Base-by-base conservation (phyloP, 2,329 filamentous ascomycete species). In the Cladosporium colombiae region DNA sequence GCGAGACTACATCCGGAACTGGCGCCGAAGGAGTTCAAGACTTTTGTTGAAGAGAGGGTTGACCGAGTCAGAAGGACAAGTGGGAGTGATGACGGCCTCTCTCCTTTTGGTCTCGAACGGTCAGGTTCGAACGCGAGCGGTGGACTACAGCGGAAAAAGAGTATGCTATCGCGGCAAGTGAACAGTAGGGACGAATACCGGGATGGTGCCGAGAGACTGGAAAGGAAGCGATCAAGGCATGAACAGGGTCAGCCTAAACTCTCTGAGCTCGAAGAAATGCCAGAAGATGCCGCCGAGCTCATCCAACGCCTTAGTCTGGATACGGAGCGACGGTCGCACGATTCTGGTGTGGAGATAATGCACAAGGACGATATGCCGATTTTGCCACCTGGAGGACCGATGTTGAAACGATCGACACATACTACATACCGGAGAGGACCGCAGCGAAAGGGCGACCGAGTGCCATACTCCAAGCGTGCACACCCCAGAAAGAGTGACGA, bases 1-100 rank as follows among this genome's bases (percentile, higher is more conserved):
- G 95, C 95, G 27, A 88, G 93, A 66, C 85, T 99, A 31, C 95
- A 99, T 73, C 95, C 95, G 0, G 95, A 99, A 78, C 83, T 99
- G 58, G 95, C 95, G 2, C 95, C 95, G 1, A 93, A 91, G 74
- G 95, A 97, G 72, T 99, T 98, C 83, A 97, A 96, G 78, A 94
- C 90, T 1, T 99, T 98, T 71, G 85, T 99, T 2, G 94, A 99
- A 74, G 96, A 93, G 68, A 89, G 93, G 74, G 92, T 97, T 14
- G 91, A 97, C 71, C 90, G 91, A 40, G 96, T 98, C 72, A 89
- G 92, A 76, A 85, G 93, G 70, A 87, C 91, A 72, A 96, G 93
- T 0, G 89, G 90, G 27, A 92, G 79, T 56, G 72, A 77, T 89
- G 70, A 89, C 84, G 69, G 83, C 44, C 80, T 93, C 56, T 86